A percentile compares a stretch with the other conserved stretches of the same genome.
These are phyloP conservation scores for Nakaseomyces sp. DNA, from an alignment of 1,139 yeast genomes.

Conservation along the genomic window DNA sequence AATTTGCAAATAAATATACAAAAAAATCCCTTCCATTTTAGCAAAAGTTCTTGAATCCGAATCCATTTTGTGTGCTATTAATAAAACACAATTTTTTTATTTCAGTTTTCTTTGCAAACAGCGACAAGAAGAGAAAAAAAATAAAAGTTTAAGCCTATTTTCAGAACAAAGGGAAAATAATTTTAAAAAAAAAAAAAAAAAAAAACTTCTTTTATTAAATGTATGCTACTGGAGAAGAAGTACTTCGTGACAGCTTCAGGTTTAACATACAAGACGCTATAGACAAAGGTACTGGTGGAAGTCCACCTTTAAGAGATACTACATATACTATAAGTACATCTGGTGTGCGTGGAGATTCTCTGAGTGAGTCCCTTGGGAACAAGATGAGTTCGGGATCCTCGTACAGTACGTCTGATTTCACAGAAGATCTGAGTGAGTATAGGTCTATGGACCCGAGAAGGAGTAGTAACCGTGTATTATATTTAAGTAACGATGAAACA, in stretches of 20 bases:
- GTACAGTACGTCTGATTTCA: not conserved
- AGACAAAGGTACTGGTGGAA: not conserved
- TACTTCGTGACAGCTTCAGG: not conserved
- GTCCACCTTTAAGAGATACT: not conserved
- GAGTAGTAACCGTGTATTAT: not conserved
- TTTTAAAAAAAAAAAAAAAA: not conserved
- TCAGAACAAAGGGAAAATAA: no score
- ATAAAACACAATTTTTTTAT: no score
- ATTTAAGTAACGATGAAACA: not conserved
- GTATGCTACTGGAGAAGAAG: not conserved
- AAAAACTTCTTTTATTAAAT: not conserved
- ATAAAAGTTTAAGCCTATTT: no score
- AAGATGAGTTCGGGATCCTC: constrained; percentile 2
- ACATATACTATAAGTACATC: not conserved
- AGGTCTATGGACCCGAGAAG: constrained; percentile 5
- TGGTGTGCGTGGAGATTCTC: not conserved
- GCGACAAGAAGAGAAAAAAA: no score
- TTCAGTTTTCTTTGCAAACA: no score
- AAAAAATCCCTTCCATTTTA: no score
- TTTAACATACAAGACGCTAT: not conserved
- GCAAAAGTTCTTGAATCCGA: no score
- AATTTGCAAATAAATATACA: no score
- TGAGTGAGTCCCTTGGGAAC: not conserved
- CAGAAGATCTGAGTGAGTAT: constrained; percentile 1
- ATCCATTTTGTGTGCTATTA: no score